Base-by-base conservation (phyloP, 2,329 filamentous ascomycete genomes). In the Hypoxylon sp. region DNA sequence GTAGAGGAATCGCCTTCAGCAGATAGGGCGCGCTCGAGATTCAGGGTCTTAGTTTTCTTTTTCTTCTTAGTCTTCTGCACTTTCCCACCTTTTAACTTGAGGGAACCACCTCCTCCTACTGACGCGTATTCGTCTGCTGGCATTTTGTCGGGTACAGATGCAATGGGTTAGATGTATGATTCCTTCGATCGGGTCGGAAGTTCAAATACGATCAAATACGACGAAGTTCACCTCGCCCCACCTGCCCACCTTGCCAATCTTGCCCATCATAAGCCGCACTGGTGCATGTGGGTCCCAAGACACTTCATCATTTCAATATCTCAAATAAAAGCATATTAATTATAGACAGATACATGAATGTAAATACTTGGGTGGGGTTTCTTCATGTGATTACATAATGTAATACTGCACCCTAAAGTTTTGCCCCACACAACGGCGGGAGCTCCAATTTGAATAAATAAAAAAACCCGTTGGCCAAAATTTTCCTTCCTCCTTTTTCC, bases 1-100 rank as follows among this genome's bases (percentile, higher is more conserved):
- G 80, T 77, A n/a, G 80, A 76, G 38, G 79, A 79, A 14, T 74
- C 67, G 52, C 72, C 72, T 52, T 76, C 79, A 3, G 74, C 73
- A 7, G 82, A 76, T 6, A 86, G 77, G 49, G 82, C 82, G 75
- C 82, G 85, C 62, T 86, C 84, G 30, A 87, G 79, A 36, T 82
- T 65, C 4, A 68, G 36, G n/a, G 65, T 50, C 46, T 73, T 75
- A 71, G 81, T 80, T 74, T 83, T 84, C 75, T 84, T 87, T 79
- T 89, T 92, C 78, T 89, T 91, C 75, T 91, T 89, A 71, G 88
- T 82, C 75, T 87, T 90, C 68, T 86, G 79, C 30, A 88, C 82
- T 75, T 89, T 90, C 68, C 84, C 87, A 75, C 94, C 93, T 82
- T 98, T 98, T 66, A 98, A 87, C 78, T 93, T 95, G 34, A 98